Evolutionary conservation across 305 asterid species (phyloP).

Genomic region (Plantago coronopus): DNA sequence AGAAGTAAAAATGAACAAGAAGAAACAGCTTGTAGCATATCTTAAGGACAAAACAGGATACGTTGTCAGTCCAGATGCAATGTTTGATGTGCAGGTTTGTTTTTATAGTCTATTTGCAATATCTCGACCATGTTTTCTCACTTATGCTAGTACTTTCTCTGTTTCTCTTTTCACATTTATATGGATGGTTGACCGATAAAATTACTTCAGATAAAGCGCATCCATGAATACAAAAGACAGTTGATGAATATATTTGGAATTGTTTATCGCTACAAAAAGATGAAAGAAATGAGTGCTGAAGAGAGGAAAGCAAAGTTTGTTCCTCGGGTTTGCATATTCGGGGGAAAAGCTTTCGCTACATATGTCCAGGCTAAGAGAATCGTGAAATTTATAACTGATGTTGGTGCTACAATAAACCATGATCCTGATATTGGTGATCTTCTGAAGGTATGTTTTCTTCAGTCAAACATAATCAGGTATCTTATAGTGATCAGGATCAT

Average conservation of each 20-base stretch:
- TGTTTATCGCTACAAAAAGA: conserved; percentile 57
- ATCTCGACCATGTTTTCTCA: neutral
- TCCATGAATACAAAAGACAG: conserved; percentile 61
- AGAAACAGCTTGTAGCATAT: conserved; percentile 46
- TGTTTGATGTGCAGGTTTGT: conserved; percentile 63
- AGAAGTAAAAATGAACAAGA: conserved; percentile 47
- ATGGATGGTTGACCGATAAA: neutral
- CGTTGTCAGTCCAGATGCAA: conserved; percentile 51
- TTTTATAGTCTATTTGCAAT: neutral
- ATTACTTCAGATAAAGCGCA: conserved; percentile 59
- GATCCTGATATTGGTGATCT: conserved; percentile 63
- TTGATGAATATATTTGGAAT: conserved; percentile 51
- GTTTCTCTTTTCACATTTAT: neutral
- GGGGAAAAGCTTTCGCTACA: conserved; percentile 62
- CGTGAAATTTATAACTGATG: conserved; percentile 58
- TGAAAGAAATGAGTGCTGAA: conserved; percentile 52
- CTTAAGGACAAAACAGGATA: conserved; percentile 58
- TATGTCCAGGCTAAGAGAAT: conserved; percentile 64
- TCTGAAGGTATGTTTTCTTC: conserved; percentile 40
- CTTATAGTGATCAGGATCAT: neutral
- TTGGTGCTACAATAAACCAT: conserved; percentile 52
- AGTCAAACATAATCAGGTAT: neutral
- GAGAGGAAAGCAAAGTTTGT: conserved; percentile 48
- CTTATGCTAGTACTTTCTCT: conserved; percentile 1
- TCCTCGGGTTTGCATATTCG: conserved; percentile 60